phyloP scores from a whole-genome alignment of 2,329 filamentous ascomycete species.

The Arachnopeziza araneosa region DNA sequence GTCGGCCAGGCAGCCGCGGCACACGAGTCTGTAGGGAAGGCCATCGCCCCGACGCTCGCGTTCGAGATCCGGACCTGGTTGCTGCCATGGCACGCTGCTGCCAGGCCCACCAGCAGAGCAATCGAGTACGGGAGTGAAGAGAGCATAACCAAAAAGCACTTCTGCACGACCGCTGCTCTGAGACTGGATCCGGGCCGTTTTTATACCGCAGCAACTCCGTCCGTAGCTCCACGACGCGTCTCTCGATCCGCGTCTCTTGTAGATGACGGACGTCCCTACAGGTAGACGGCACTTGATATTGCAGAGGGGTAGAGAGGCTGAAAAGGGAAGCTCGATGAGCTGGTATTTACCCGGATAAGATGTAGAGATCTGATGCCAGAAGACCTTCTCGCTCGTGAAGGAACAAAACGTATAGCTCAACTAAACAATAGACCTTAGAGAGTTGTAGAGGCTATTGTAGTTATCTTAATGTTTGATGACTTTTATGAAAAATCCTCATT shows the following conservation, averaged over 20 bases:
- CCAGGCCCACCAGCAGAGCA: neutral
- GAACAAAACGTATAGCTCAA: too few species aligned
- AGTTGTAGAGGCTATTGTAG: too few species aligned
- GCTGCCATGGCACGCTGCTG: neutral
- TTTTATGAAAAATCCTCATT: too few species aligned
- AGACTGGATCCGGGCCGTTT: neutral
- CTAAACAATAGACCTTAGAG: too few species aligned
- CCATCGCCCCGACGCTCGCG: neutral
- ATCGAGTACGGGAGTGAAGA: neutral
- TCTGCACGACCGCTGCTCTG: neutral
- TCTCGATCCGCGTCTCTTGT: neutral
- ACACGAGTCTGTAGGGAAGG: slow-evolving; percentile 8
- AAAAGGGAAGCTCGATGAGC: slow-evolving; percentile 2
- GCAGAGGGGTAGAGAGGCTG: neutral
- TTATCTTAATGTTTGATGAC: too few species aligned
- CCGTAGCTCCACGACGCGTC: slow-evolving; percentile 3
- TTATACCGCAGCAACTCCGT: neutral
- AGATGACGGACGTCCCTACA: neutral
- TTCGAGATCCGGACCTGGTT: slow-evolving; percentile 1
- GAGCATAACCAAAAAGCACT: neutral
- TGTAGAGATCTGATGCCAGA: neutral
- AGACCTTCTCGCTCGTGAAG: neutral
- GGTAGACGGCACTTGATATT: neutral
- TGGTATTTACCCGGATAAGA: slow-evolving; percentile 6
- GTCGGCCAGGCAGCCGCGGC: slow-evolving; percentile 11